These are phyloP conservation scores for Cornus controversa DNA, from an alignment of 148 eudicot genomes.

Conservation along the genomic window DNA sequence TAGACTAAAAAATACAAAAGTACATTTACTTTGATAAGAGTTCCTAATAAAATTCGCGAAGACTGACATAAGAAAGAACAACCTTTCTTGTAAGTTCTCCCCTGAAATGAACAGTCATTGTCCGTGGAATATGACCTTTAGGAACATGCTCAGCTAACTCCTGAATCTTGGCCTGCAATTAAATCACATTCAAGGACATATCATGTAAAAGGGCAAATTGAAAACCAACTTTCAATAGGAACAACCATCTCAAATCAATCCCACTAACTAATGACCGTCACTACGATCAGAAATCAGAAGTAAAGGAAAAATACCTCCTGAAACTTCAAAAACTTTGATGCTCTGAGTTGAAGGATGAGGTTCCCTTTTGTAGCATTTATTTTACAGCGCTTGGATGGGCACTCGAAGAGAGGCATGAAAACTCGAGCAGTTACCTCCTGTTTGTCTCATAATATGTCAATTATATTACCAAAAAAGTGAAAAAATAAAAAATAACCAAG, in stretches of 20 bases:
- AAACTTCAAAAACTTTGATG: slow-evolving; percentile 93
- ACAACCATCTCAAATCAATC: neutral
- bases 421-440: slow-evolving; percentile 97
- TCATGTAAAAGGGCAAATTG: neutral
- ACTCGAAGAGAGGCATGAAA: slow-evolving; percentile 93
- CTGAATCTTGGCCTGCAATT: slow-evolving; percentile 85
- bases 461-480: neutral
- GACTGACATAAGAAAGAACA: slow-evolving; percentile 13
- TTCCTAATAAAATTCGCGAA: neutral
- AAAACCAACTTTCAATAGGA: slow-evolving; percentile 3
- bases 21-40: neutral
- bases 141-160: slow-evolving; percentile 98
- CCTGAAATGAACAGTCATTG: slow-evolving; percentile 91
- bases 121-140: slow-evolving; percentile 96
- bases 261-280: neutral
- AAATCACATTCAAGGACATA: slow-evolving; percentile 1
- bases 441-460: slow-evolving; percentile 13
- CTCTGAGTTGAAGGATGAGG: slow-evolving; percentile 91
- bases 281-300: neutral
- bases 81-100: slow-evolving; percentile 99
- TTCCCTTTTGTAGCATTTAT: slow-evolving; percentile 79
- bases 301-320: slow-evolving; percentile 66
- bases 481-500: neutral
- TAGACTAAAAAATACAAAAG: neutral
- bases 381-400: slow-evolving; percentile 81